Base-by-base conservation (phyloP, 495 filamentous ascomycete species). In the Lophiostoma macrostomum region DNA sequence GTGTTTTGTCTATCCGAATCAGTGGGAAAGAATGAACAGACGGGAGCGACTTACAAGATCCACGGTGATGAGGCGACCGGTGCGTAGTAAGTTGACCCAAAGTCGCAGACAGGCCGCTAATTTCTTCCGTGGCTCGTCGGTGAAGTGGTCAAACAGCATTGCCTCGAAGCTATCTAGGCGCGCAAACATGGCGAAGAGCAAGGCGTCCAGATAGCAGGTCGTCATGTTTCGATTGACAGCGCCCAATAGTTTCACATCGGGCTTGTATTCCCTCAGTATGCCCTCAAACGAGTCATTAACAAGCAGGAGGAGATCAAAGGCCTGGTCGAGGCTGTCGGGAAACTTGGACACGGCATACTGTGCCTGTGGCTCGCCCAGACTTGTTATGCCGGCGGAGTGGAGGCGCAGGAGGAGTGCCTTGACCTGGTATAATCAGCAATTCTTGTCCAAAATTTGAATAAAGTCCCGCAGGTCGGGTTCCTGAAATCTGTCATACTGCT, bases 151-250 rank as follows among this genome's bases (percentile, higher is more conserved):
- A 64, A 83, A 83, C 39, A 96, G 71, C 70, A 96, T 94, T 22
- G 85, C 86, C 64, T 98, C 93, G 66, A 96, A 98, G 60, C 87
- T 88, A 38, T 85, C 83, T 22, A 96, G 72, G 46, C 87, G 81
- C 8, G 88, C 86, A 67, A 98, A 98, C 91, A 98, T 96, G 50
- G 93, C 87, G 63, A 96, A 96, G 1, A 98, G 80, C n/a, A 96
- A 71, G 0, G 91, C 77, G 64, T 96, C 93, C 0, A 96, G 73
- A 60, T 90, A 98, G 69, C 93, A 98, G 28, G 93, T 96, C 18
- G 93, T 89, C 16, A 78, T 81, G 14, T 84, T 76, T 36, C 91
- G 75, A 64, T 98, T 98, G 56, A 88, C 85, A 3, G 93, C 93
- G 1, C 93, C 93, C 1, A 90, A 72, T 68, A 96, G 80, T 54